These are phyloP conservation scores for Coelastrella sp. DNA, from an alignment of 139 green algal genomes.

Conservation along the genomic window DNA sequence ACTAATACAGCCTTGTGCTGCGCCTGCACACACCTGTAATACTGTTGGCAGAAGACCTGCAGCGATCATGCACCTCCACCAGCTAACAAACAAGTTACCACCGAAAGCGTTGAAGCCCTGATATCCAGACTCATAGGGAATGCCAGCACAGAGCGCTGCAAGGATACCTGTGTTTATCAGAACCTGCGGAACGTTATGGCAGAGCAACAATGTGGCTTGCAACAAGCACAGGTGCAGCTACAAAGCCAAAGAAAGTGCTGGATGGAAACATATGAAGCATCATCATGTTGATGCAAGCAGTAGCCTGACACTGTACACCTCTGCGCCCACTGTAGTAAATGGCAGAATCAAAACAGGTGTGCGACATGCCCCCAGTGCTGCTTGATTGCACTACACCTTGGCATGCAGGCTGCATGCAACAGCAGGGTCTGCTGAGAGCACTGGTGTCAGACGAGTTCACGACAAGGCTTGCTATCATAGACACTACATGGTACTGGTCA, in stretches of 20 bases:
- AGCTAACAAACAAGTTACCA: not conserved
- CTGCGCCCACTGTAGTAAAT: no score
- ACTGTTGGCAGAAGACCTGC: not conserved
- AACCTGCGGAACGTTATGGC: not conserved
- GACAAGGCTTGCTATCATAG: not conserved
- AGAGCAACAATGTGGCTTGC: not conserved
- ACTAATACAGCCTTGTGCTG: not conserved
- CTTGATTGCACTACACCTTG: no score
- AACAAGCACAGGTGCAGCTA: not conserved
- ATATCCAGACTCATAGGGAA: conserved; percentile 60
- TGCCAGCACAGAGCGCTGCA: conserved; percentile 62
- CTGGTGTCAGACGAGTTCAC: not conserved
- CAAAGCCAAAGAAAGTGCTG: not conserved
- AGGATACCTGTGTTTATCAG: conserved; percentile 78
- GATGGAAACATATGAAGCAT: not conserved
- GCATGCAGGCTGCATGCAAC: no score
- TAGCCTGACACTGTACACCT: no score
- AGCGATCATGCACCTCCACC: conserved; percentile 74
- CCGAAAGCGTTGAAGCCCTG: conserved; percentile 33
- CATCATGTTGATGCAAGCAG: no score
- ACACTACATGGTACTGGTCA: not conserved
- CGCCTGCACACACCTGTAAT: conserved; percentile 16
- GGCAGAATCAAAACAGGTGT: no score
- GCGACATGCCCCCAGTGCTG: no score
- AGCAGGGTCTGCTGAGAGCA: no score